phyloP scores from a whole-genome alignment of 257 asterid species.

The Asclepias syriaca region DNA sequence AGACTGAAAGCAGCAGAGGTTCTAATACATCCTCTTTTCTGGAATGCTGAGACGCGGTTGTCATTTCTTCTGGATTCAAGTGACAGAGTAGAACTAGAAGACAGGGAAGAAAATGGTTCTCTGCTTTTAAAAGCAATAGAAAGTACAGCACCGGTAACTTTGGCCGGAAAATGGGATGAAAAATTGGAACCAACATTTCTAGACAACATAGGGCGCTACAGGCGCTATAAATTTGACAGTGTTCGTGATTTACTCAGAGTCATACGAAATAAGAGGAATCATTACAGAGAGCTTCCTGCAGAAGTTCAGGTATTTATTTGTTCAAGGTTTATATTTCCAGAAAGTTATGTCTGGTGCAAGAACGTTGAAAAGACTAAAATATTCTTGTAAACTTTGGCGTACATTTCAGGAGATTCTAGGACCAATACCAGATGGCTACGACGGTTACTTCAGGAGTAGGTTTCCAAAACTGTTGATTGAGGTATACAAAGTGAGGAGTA shows the following conservation, averaged over 20 bases:
- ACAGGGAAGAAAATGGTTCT: slow-evolving; percentile 48
- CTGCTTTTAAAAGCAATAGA: slow-evolving; percentile 65
- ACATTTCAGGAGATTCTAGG: slow-evolving; percentile 63
- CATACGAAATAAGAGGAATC: slow-evolving; percentile 89
- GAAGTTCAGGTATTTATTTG: slow-evolving; percentile 66
- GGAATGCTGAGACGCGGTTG: slow-evolving; percentile 83
- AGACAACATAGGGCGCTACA: slow-evolving; percentile 55
- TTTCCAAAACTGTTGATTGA: slow-evolving; percentile 72
- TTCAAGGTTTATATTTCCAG: background rate
- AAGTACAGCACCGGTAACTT: slow-evolving; percentile 54
- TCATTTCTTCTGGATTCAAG: slow-evolving; percentile 89
- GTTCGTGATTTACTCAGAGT: slow-evolving; percentile 87
- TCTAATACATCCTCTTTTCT: slow-evolving; percentile 80
- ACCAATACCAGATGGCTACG: slow-evolving; percentile 83
- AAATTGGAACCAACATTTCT: slow-evolving; percentile 73
- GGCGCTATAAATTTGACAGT: slow-evolving; percentile 75
- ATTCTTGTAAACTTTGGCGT: background rate
- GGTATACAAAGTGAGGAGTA: slow-evolving; percentile 66
- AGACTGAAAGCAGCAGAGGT: slow-evolving; percentile 81
- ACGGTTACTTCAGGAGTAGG: slow-evolving; percentile 64
- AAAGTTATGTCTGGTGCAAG: too few relatives aligned
- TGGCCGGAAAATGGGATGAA: slow-evolving; percentile 82
- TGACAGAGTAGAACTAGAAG: slow-evolving; percentile 90
- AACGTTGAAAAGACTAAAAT: background rate
- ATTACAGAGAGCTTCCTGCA: slow-evolving; percentile 82